These are phyloP conservation scores for Neonectria ditissima DNA, from an alignment of 2,329 filamentous ascomycete species.

Conservation along the genomic window DNA sequence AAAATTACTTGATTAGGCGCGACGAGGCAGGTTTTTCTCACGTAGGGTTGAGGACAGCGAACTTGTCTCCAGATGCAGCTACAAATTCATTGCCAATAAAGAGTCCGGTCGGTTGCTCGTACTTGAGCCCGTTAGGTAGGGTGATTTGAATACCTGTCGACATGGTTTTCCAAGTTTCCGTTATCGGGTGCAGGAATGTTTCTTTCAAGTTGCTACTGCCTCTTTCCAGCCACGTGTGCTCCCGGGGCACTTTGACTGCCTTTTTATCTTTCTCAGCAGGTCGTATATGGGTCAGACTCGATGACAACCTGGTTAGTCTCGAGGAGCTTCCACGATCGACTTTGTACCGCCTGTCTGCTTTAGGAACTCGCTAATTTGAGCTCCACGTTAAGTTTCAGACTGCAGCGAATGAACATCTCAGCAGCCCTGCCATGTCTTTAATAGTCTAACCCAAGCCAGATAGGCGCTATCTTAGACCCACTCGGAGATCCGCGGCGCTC, in stretches of 20 bases:
- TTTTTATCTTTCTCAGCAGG: background rate
- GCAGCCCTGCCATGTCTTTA: too few species aligned
- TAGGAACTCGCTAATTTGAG: background rate
- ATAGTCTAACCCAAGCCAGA: background rate
- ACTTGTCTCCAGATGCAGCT: conserved; percentile 17
- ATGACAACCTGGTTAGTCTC: background rate
- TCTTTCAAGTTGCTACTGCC: background rate
- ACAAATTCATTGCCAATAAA: conserved; percentile 47
- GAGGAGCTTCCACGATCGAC: too few species aligned
- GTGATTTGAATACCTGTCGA: conserved; percentile 17
- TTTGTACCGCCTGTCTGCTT: too few species aligned
- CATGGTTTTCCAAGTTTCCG: background rate
- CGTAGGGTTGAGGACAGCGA: conserved; percentile 24
- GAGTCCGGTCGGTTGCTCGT: conserved; percentile 53
- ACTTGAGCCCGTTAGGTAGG: conserved; percentile 45
- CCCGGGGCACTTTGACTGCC: background rate
- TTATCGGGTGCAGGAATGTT: background rate
- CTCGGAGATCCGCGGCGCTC: conserved; percentile 1
- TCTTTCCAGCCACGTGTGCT: background rate
- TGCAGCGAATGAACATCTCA: background rate
- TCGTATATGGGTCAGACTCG: background rate
- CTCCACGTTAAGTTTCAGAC: background rate
- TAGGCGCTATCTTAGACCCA: background rate
- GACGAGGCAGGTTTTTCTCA: too few species aligned
- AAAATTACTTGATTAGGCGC: too few species aligned